A percentile compares a stretch with the other conserved stretches of the same genome.
Conservation (phyloP, 768 basidiomycete species). For the Pleurotus tuber-regium region DNA sequence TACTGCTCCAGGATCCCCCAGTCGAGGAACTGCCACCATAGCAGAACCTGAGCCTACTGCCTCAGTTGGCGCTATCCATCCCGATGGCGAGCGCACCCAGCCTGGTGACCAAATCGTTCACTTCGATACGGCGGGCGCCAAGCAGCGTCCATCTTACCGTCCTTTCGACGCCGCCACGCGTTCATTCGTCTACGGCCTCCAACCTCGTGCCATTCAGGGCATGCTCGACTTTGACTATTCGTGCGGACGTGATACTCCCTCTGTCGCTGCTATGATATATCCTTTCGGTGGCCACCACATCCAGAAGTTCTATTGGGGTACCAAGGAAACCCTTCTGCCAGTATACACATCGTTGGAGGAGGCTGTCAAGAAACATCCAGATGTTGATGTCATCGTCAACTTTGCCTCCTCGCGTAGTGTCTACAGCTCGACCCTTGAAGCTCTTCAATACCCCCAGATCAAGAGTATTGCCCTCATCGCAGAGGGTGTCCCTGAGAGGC, state of each 20-base stretch:
- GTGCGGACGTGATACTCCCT: conserved; percentile 87
- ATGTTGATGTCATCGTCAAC: conserved; percentile 98
- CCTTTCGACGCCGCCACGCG: conserved; percentile 95
- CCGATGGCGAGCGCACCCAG: conserved; percentile 80
- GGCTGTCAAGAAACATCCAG: conserved; percentile 91
- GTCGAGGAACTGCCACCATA: conserved; percentile 37
- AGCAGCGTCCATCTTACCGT: conserved; percentile 72
- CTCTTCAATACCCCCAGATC: conserved; percentile 60
- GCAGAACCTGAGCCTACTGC: conserved; percentile 34
- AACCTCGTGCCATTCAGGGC: conserved; percentile 97
- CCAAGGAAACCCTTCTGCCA: conserved; percentile 96
- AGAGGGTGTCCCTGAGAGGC: conserved; percentile 97
- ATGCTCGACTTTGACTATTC: conserved; percentile 98
- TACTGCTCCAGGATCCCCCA: conserved; percentile 47
- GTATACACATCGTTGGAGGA: conserved; percentile 93
- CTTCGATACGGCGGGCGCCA: conserved; percentile 59
- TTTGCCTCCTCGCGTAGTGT: conserved; percentile 94
- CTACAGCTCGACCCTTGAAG: conserved; percentile 92
- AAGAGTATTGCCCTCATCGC: conserved; percentile 87
- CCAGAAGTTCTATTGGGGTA: conserved; percentile 99
- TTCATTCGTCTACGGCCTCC: conserved; percentile 96
- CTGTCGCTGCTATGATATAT: conserved; percentile 99
- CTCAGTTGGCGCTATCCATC: conserved; percentile 68
- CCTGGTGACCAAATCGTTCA: conserved; percentile 86
- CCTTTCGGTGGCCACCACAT: conserved; percentile 99